These are phyloP conservation scores for Gracilaria caudata DNA, from an alignment of 23 red algal species.

Conservation along the genomic window DNA sequence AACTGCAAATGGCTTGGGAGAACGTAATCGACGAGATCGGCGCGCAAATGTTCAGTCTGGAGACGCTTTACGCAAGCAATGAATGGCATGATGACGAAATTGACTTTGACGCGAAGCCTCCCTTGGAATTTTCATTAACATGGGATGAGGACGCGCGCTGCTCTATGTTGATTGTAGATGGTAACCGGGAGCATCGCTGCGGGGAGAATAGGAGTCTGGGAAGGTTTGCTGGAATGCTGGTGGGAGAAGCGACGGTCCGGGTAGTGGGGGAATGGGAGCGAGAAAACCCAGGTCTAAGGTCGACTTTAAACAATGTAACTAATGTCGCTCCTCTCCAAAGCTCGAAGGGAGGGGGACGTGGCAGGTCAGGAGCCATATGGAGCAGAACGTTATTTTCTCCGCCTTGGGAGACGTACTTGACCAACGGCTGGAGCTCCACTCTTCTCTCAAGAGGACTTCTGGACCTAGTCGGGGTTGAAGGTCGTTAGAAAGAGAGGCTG, in stretches of 20 bases:
- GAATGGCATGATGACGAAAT: too few species aligned
- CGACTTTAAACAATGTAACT: neutral
- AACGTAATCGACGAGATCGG: too few species aligned
- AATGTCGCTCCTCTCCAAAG: neutral
- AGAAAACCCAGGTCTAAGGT: neutral
- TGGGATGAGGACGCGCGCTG: neutral
- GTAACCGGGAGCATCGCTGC: neutral
- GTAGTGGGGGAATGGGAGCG: neutral
- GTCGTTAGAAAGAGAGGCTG: too few species aligned
- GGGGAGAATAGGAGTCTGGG: neutral
- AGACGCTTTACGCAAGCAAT: too few species aligned
- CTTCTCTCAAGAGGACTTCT: neutral
- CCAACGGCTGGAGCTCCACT: neutral
- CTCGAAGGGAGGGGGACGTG: neutral
- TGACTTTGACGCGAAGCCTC: too few species aligned
- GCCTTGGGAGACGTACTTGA: neutral
- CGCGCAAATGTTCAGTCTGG: too few species aligned
- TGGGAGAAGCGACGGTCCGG: neutral
- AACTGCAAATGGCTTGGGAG: neutral
- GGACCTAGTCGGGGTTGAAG: too few species aligned
- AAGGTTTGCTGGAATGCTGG: neutral
- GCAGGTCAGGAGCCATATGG: neutral
- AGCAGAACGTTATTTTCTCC: conserved; percentile 6
- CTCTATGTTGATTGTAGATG: neutral
- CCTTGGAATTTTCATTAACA: neutral